Evolutionary conservation across 192 early-diverging fungal species (phyloP).

Genomic region (Spizellomyces punctatus): DNA sequence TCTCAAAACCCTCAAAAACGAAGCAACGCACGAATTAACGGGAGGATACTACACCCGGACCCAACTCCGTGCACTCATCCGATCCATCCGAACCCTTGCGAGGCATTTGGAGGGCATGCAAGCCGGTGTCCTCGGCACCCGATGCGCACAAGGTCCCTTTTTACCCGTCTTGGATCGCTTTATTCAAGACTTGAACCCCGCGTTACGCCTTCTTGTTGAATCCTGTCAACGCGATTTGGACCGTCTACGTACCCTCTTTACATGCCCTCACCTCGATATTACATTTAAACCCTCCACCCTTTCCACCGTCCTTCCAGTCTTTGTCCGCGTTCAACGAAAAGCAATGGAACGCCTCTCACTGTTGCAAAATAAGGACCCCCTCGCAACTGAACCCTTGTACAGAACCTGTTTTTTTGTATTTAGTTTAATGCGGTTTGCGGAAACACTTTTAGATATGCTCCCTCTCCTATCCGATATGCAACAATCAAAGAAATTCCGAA

Average conservation of each 20-base stretch:
- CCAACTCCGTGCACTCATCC: neutral
- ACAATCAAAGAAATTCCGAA: neutral
- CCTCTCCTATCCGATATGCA: neutral
- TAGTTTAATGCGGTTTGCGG: neutral
- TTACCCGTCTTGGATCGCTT: neutral
- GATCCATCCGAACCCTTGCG: neutral
- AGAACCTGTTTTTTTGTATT: neutral
- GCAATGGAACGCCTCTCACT: neutral
- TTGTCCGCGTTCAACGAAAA: neutral
- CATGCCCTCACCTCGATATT: neutral
- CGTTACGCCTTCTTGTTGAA: neutral
- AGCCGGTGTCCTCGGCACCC: neutral
- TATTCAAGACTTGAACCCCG: neutral
- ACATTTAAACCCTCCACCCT: no score
- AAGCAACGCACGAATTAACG: neutral
- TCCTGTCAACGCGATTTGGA: neutral
- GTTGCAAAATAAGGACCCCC: neutral
- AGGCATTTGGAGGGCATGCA: conserved; percentile 1
- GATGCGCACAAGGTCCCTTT: neutral
- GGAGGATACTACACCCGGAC: neutral
- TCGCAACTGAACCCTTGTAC: neutral
- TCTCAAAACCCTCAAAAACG: neutral
- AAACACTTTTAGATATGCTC: neutral
- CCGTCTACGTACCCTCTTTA: neutral
- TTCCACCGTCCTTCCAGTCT: neutral